Conservation (phyloP, 805 yeast species). For the Yueomyces sinensis region DNA sequence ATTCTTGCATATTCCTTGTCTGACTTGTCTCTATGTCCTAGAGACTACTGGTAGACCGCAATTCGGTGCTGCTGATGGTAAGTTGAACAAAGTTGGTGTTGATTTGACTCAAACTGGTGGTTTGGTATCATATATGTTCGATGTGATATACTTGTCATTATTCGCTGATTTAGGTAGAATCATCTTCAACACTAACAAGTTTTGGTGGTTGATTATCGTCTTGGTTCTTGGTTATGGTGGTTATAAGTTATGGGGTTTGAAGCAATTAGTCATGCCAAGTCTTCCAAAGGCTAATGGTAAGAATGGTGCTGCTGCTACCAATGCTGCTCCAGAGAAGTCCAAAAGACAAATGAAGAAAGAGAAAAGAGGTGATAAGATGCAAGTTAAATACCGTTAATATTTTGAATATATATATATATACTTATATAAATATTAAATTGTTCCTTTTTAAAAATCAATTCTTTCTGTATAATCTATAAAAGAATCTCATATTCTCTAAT, state of each 20-base stretch:
- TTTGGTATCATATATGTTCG: slow-evolving; percentile 41
- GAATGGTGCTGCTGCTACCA: not conserved
- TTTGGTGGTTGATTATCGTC: slow-evolving; percentile 32
- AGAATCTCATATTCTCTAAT: slow-evolving; percentile 79
- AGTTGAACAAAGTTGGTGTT: slow-evolving; percentile 31
- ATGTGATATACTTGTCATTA: slow-evolving; percentile 39
- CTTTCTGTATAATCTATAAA: slow-evolving; percentile 60
- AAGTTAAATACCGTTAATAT: slow-evolving; percentile 23
- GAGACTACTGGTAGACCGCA: slow-evolving; percentile 40
- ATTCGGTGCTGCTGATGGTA: slow-evolving; percentile 19
- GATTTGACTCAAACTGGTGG: slow-evolving; percentile 35
- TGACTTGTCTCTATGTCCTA: slow-evolving; percentile 29
- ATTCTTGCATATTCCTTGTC: slow-evolving; percentile 20
- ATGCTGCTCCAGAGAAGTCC: slow-evolving; percentile 14
- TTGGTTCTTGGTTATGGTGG: slow-evolving; percentile 27
- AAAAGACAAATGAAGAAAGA: slow-evolving; percentile 31
- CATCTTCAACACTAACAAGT: slow-evolving; percentile 31
- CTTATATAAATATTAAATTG: not conserved
- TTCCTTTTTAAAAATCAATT: slow-evolving; percentile 24
- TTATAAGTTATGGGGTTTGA: slow-evolving; percentile 26
- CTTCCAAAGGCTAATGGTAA: not conserved
- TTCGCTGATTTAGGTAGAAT: slow-evolving; percentile 33
- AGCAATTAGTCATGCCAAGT: slow-evolving; percentile 13
- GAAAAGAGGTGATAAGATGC: slow-evolving; percentile 27
- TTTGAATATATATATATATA: not conserved